A percentile compares a stretch with the other conserved stretches of the same genome.
phyloP scores from a whole-genome alignment of 257 asterid genomes.

The Solanum pinnatisectum region DNA sequence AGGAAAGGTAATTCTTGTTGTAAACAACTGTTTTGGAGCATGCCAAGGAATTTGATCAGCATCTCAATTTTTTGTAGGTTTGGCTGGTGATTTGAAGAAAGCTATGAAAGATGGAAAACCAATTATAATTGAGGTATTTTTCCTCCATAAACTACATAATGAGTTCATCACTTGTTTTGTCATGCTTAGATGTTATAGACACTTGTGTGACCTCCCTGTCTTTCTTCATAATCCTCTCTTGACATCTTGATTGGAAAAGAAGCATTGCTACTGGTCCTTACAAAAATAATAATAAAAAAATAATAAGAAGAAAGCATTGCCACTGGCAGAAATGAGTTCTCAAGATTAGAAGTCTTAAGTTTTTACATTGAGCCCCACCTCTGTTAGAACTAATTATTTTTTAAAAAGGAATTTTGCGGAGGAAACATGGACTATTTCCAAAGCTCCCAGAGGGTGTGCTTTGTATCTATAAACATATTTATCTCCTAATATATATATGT shows the following conservation, averaged over 20 bases:
- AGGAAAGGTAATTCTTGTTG: slow-evolving; percentile 61
- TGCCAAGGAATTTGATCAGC: slow-evolving; percentile 1
- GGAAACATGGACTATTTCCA: neutral
- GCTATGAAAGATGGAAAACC: slow-evolving; percentile 99
- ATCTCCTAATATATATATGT: neutral
- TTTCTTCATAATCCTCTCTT: neutral
- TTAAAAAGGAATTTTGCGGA: neutral
- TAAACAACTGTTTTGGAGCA: neutral
- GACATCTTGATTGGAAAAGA: neutral
- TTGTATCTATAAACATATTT: neutral
- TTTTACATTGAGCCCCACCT: neutral
- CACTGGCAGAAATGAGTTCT: neutral
- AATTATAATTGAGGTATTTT: slow-evolving; percentile 81
- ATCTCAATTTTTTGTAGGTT: slow-evolving; percentile 33
- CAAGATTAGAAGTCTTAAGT: neutral
- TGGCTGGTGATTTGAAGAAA: slow-evolving; percentile 98
- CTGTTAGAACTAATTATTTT: neutral
- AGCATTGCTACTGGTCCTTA: neutral
- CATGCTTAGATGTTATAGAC: neutral
- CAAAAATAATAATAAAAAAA: neutral
- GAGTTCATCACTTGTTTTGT: neutral
- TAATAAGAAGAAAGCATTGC: neutral
- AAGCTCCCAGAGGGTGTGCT: neutral
- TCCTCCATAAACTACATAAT: neutral
- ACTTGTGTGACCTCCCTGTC: neutral